Percentiles rank a stretch among this genome's conserved stretches.
phyloP scores from a whole-genome alignment of 208 protist species.

The Acanthamoeba castellanii region DNA sequence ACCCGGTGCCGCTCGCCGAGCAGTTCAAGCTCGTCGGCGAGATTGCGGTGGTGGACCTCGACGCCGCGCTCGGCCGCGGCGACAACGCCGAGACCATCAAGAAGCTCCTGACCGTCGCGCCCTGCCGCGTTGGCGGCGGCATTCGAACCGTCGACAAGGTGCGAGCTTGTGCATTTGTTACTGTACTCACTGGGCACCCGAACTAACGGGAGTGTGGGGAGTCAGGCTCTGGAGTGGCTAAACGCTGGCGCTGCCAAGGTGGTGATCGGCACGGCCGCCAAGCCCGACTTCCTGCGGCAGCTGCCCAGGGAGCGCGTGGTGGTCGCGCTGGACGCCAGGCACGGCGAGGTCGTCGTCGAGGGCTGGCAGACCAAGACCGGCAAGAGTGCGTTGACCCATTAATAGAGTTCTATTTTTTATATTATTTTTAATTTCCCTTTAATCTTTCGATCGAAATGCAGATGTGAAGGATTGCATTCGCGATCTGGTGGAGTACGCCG shows the following conservation, averaged over 20 bases:
- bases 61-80: constrained; percentile 74
- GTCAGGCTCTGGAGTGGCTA: constrained; percentile 70
- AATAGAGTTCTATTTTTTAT: not conserved
- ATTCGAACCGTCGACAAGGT: constrained; percentile 76
- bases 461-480: constrained; percentile 68
- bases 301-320: constrained; percentile 77
- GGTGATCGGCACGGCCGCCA: constrained; percentile 78
- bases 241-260: constrained; percentile 73
- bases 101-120: constrained; percentile 48
- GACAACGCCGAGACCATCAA: constrained; percentile 74
- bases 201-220: not conserved
- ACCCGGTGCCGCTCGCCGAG: constrained; percentile 74
- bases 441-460: not conserved
- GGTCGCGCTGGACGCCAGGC: constrained; percentile 70
- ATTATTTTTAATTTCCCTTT: not conserved
- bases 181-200: not conserved
- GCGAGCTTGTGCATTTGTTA: too few relatives aligned
- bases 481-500: constrained; percentile 65
- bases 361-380: constrained; percentile 79
- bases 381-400: constrained; percentile 7
- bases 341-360: constrained; percentile 79
- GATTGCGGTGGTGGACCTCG: constrained; percentile 77
- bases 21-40: constrained; percentile 75
- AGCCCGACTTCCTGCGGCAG: constrained; percentile 72
- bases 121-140: constrained; percentile 77